A percentile compares a stretch with the other conserved stretches of the same genome.
These are phyloP conservation scores for Nicotiana sylvestris DNA, from an alignment of 257 asterid species.

Conservation along the genomic window DNA sequence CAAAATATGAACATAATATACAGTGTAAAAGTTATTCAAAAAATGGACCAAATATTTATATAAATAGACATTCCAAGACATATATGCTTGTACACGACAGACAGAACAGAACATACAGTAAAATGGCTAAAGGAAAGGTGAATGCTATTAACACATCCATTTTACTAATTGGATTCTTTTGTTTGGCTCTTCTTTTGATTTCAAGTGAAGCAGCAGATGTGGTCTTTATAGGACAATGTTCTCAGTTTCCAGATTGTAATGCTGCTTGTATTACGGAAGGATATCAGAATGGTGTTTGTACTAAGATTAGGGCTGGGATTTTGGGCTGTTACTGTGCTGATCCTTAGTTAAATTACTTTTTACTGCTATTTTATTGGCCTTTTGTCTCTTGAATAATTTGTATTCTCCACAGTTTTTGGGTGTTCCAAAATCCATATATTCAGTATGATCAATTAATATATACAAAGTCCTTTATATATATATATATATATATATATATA, in stretches of 20 bases:
- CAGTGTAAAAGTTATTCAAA: neutral
- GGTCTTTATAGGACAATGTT: slow-evolving; percentile 6
- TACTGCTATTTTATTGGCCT: neutral
- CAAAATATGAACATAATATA: neutral
- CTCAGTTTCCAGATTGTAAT: slow-evolving; percentile 9
- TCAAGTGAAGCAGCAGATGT: slow-evolving; percentile 4
- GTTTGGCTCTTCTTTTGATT: neutral
- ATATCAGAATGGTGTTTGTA: neutral
- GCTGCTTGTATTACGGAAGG: neutral
- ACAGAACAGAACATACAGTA: neutral
- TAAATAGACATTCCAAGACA: neutral
- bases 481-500: neutral
- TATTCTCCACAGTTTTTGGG: neutral
- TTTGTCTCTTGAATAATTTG: neutral
- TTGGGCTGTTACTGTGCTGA: slow-evolving; percentile 4
- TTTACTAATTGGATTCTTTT: neutral
- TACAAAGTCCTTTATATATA: neutral
- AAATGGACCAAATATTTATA: neutral
- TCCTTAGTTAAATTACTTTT: neutral
- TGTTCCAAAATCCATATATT: neutral
- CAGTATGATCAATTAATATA: neutral
- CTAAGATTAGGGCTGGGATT: neutral
- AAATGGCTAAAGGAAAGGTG: neutral
- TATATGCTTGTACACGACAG: neutral
- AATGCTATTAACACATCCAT: neutral